Evolutionary conservation across 2,329 filamentous ascomycete species (phyloP).

Genomic region (Colletotrichum noveboracense): DNA sequence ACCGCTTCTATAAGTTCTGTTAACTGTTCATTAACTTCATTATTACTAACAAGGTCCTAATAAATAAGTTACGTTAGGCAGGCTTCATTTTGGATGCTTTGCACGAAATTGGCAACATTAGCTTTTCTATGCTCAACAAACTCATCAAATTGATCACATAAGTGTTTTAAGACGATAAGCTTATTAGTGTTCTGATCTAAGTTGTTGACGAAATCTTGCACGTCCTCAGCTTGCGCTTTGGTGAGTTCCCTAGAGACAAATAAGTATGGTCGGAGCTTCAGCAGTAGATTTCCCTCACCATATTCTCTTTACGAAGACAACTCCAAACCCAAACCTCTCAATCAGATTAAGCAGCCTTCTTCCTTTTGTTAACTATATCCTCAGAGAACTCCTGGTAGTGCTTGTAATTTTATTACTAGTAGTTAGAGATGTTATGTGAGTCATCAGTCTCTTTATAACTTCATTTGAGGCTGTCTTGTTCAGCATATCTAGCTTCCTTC

Average conservation of each 20-base stretch:
- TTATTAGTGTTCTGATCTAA: not conserved
- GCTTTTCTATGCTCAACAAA: not conserved
- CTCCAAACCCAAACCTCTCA: not conserved
- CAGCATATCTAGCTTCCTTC: not conserved
- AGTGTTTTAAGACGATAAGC: not conserved
- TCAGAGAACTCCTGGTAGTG: not conserved
- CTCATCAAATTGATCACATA: not conserved
- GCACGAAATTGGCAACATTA: not conserved
- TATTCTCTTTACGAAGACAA: not conserved
- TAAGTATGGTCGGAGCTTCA: not conserved
- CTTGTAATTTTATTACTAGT: not conserved
- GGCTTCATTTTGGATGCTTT: not conserved
- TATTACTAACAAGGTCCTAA: not conserved
- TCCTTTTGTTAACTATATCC: not conserved
- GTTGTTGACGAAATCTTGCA: not conserved
- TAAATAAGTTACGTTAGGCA: not conserved
- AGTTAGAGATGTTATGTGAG: not conserved
- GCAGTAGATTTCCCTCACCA: not conserved
- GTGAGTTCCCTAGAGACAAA: not conserved
- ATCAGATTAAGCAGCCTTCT: not conserved
- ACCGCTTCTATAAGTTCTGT: not conserved
- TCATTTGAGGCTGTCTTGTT: not conserved
- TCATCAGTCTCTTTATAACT: not conserved
- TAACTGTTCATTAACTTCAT: not conserved
- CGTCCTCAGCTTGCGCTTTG: not conserved